These are phyloP conservation scores for Trapa bicornis DNA, from an alignment of 345 rosid genomes.

Conservation along the genomic window DNA sequence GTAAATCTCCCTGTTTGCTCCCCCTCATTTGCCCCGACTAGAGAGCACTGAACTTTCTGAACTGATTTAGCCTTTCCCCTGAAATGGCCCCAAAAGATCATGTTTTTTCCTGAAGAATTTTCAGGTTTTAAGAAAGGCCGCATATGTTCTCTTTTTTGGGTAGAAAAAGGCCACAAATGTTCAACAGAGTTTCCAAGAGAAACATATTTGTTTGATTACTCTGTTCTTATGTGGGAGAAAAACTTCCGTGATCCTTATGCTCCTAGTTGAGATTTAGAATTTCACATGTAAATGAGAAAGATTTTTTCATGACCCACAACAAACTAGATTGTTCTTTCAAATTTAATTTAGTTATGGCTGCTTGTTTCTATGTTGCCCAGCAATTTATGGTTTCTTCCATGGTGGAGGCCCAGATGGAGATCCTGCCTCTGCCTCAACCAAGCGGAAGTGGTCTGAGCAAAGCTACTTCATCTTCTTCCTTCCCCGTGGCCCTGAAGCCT, in stretches of 20 bases:
- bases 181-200: neutral
- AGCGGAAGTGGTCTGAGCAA: conserved; percentile 3
- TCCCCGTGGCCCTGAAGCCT: conserved; percentile 16
- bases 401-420: conserved; percentile 22
- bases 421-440: neutral
- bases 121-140: neutral
- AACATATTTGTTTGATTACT: too few relatives aligned
- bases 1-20: conserved; percentile 16
- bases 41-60: neutral
- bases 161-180: neutral
- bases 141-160: too few relatives aligned
- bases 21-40: neutral
- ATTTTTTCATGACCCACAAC: too few relatives aligned
- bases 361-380: neutral
- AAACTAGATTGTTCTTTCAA: neutral
- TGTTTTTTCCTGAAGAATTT: neutral
- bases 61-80: neutral
- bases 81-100: neutral
- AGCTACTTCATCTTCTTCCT: conserved; percentile 15
- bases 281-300: too few relatives aligned
- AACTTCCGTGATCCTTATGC: too few relatives aligned
- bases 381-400: conserved; percentile 26
- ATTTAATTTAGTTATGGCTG: neutral
- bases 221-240: too few relatives aligned
- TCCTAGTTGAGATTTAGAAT: too few relatives aligned